A percentile compares a stretch with the other conserved stretches of the same genome.
phyloP scores from a whole-genome alignment of 2,329 filamentous ascomycete genomes.

The Nemania sp. region DNA sequence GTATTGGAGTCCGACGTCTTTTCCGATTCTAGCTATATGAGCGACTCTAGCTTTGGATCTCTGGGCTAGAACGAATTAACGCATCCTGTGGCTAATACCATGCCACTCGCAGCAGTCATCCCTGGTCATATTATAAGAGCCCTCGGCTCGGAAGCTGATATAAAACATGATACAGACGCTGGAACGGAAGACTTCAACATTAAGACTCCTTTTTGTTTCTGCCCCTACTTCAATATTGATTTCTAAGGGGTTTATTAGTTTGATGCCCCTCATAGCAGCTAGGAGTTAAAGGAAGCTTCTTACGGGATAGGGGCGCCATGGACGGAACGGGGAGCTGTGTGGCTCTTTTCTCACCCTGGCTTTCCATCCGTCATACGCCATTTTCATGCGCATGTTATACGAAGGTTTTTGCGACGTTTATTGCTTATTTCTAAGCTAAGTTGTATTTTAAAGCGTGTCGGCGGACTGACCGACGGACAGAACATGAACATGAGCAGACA shows the following conservation, averaged over 20 bases:
- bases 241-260: not conserved
- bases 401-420: not conserved
- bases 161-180: not conserved
- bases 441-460: not conserved
- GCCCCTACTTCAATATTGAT: not conserved
- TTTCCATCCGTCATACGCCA: not conserved
- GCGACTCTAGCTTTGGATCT: conserved; percentile 8
- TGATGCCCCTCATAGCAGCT: not conserved
- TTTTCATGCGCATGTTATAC: not conserved
- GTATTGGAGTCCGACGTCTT: conserved; percentile 8
- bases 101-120: not conserved
- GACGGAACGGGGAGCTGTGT: not conserved
- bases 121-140: not conserved
- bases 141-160: not conserved
- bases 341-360: not conserved
- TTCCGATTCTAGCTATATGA: conserved; percentile 23
- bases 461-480: not conserved
- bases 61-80: not conserved
- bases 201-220: not conserved
- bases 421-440: not conserved
- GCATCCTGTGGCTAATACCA: not conserved
- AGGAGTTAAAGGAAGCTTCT: conserved; percentile 10
- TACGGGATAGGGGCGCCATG: not conserved
- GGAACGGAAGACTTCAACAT: not conserved
- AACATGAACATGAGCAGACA: not conserved